Conservation (phyloP, 2,329 filamentous ascomycete genomes). For the Phoma sp. region DNA sequence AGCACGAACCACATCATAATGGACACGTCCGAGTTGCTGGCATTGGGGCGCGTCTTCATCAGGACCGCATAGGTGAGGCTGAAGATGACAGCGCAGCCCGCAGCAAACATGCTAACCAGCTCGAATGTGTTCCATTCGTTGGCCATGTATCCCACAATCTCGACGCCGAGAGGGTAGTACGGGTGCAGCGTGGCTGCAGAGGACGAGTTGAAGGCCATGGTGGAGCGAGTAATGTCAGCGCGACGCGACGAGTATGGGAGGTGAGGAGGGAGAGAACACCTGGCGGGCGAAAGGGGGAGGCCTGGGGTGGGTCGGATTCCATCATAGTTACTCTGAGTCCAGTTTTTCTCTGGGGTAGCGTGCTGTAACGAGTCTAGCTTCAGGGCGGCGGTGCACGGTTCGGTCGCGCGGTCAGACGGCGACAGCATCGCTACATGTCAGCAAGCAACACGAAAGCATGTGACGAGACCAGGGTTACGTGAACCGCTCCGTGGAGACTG, state of each 20-base stretch:
- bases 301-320: neutral
- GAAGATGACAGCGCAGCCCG: conserved; percentile 65
- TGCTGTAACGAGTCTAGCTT: neutral
- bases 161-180: conserved; percentile 73
- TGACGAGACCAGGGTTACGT: no score
- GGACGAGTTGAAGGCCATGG: conserved; percentile 21
- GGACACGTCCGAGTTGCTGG: conserved; percentile 63
- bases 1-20: conserved; percentile 79
- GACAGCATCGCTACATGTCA: neutral
- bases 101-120: conserved; percentile 67
- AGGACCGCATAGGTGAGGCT: conserved; percentile 62
- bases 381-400: neutral
- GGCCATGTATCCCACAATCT: conserved; percentile 69
- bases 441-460: conserved; percentile 11
- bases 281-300: conserved; percentile 10
- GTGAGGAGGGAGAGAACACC: neutral
- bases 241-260: conserved; percentile 7
- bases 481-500: no score
- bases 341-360: conserved; percentile 2
- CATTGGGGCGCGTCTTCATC: conserved; percentile 60
- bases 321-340: neutral
- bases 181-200: conserved; percentile 59
- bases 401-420: neutral
- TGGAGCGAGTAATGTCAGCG: conserved; percentile 18
- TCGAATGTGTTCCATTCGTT: conserved; percentile 68